Conservation (phyloP, 768 basidiomycete genomes). For the Boletus subcaerulescens region DNA sequence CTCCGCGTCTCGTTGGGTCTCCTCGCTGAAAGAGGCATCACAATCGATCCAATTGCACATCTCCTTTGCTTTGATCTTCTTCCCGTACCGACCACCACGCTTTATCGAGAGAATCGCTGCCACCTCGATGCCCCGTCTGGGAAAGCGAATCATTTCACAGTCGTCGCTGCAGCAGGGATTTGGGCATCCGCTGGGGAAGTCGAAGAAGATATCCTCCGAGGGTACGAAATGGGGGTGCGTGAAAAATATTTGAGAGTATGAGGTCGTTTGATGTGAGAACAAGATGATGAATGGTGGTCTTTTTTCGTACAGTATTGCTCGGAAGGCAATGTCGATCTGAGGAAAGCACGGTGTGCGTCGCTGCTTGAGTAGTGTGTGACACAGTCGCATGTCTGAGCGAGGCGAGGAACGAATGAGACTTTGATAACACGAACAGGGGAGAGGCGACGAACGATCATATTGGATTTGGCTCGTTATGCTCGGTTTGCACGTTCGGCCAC, state of each 20-base stretch:
- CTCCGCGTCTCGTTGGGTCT: conserved; percentile 29
- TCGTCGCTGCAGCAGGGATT: conserved; percentile 79
- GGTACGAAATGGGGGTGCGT: conserved; percentile 70
- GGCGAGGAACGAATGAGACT: conserved; percentile 4
- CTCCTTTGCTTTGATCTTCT: conserved; percentile 50
- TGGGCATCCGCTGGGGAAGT: conserved; percentile 77
- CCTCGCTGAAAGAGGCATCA: conserved; percentile 55
- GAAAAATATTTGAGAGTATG: conserved; percentile 81
- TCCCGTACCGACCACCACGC: conserved; percentile 49
- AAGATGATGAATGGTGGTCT: conserved; percentile 72
- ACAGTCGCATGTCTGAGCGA: conserved; percentile 58
- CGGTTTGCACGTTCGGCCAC: conserved; percentile 57
- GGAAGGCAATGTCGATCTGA: conserved; percentile 75
- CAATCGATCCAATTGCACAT: conserved; percentile 89
- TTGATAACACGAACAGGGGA: background rate
- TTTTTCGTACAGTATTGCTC: conserved; percentile 74
- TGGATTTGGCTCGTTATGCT: conserved; percentile 66
- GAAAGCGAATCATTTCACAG: conserved; percentile 81
- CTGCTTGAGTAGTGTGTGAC: conserved; percentile 62
- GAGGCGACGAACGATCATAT: conserved; percentile 56
- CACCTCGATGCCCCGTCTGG: conserved; percentile 56
- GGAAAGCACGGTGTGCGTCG: conserved; percentile 78
- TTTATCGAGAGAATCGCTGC: conserved; percentile 64
- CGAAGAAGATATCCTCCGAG: conserved; percentile 67
- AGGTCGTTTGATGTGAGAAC: conserved; percentile 77